Evolutionary conservation across 495 filamentous ascomycete species (phyloP).

Genomic region (Cudoniella acicularis): DNA sequence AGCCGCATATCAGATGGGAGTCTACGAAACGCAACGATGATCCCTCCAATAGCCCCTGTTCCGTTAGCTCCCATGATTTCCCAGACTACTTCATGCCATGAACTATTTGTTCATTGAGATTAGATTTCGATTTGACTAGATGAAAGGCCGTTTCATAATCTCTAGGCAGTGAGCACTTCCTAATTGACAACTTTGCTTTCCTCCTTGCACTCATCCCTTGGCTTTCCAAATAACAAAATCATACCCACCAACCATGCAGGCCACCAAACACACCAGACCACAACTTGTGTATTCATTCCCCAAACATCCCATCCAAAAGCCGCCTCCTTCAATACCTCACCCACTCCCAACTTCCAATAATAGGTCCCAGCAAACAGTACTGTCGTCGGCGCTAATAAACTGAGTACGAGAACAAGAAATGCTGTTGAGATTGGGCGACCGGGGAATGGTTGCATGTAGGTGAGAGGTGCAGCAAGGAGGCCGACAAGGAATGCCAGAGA

Average conservation of each 20-base stretch:
- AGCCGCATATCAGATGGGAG: no score
- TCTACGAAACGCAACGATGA: no score
- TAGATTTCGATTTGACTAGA: no score
- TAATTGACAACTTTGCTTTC: neutral
- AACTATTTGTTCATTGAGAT: no score
- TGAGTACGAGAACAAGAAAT: slow-evolving; percentile 38
- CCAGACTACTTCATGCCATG: no score
- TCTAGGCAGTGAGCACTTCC: no score
- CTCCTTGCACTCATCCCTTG: slow-evolving; percentile 4
- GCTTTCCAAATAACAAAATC: slow-evolving; percentile 36
- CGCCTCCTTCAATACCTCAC: slow-evolving; percentile 63
- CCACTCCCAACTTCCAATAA: slow-evolving; percentile 48
- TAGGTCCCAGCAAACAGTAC: slow-evolving; percentile 52
- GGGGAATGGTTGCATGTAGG: slow-evolving; percentile 59
- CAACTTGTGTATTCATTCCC: slow-evolving; percentile 84
- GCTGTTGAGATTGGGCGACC: slow-evolving; percentile 25
- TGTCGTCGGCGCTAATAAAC: slow-evolving; percentile 60
- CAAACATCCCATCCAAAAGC: slow-evolving; percentile 89
- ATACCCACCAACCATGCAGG: slow-evolving; percentile 78
- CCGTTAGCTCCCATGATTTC: no score
- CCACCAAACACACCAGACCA: slow-evolving; percentile 99
- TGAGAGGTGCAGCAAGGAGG: slow-evolving; percentile 68
- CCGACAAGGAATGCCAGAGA: slow-evolving; percentile 84
- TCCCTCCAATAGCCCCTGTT: no score
- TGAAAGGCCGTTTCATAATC: no score